These are phyloP conservation scores for sunflower (Helianthus annuus) DNA, from an alignment of 129 eudicot species.

Conservation along the genomic window DNA sequence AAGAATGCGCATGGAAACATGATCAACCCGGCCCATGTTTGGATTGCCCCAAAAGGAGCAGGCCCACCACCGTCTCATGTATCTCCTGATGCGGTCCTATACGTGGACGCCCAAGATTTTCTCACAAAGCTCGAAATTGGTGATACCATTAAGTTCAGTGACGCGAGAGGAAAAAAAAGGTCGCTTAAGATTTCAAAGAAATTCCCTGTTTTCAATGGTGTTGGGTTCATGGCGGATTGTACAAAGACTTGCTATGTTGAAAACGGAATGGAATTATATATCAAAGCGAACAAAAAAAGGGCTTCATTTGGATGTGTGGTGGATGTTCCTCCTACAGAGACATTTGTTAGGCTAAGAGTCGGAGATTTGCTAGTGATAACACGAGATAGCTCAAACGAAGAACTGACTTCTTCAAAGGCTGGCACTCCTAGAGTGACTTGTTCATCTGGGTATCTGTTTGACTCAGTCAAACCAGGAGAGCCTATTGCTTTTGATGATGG, in stretches of 20 bases:
- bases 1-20: conserved; percentile 48
- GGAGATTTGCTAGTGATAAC: conserved; percentile 69
- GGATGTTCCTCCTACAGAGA: conserved; percentile 59
- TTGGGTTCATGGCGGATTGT: conserved; percentile 74
- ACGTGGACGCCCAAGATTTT: conserved; percentile 55
- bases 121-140: conserved; percentile 45
- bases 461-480: conserved; percentile 84
- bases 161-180: conserved; percentile 67
- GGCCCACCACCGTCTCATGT: conserved; percentile 72
- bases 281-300: conserved; percentile 48
- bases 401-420: conserved; percentile 26
- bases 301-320: conserved; percentile 50
- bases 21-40: conserved; percentile 55
- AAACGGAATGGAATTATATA: conserved; percentile 47
- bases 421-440: conserved; percentile 59
- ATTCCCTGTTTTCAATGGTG: conserved; percentile 55
- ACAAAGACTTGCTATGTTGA: conserved; percentile 54
- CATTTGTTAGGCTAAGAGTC: conserved; percentile 55
- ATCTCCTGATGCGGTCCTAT: conserved; percentile 62
- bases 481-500: conserved; percentile 83
- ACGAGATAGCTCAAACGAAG: conserved; percentile 54
- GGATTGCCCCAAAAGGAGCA: conserved; percentile 57
- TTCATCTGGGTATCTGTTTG: conserved; percentile 74
- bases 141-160: conserved; percentile 56
- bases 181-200: conserved; percentile 47